A percentile compares a stretch with the other conserved stretches of the same genome.
phyloP scores from a whole-genome alignment of 257 asterid species.

The Solanum pinnatisectum region DNA sequence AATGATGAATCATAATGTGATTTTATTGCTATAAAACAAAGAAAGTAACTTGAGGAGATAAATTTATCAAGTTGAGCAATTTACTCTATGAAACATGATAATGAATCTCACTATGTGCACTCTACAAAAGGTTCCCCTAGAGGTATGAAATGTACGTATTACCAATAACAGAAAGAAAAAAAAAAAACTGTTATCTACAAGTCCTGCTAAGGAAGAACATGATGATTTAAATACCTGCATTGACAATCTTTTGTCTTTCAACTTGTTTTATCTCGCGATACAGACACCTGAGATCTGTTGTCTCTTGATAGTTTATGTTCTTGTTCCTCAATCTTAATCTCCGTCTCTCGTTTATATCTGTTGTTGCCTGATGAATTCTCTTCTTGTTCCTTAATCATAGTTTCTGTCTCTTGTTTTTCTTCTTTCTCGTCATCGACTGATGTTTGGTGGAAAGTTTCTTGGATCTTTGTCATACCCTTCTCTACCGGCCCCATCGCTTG shows the following conservation, averaged over 20 bases:
- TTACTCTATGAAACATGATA: background rate
- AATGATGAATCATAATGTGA: background rate
- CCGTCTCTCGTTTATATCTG: slow-evolving; percentile 17
- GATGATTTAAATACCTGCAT: background rate
- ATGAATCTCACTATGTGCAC: background rate
- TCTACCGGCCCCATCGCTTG: slow-evolving; percentile 94
- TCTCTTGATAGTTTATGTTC: slow-evolving; percentile 16
- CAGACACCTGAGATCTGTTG: slow-evolving; percentile 15
- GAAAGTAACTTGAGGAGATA: background rate
- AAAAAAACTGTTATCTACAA: background rate
- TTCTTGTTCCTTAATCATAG: slow-evolving; percentile 36
- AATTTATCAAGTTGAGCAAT: background rate
- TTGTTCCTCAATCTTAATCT: slow-evolving; percentile 38
- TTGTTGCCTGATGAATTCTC: slow-evolving; percentile 14
- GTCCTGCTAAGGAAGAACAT: background rate
- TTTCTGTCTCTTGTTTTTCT: slow-evolving; percentile 28
- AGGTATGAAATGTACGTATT: background rate
- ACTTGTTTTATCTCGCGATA: background rate
- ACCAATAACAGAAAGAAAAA: background rate
- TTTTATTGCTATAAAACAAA: background rate
- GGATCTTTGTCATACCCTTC: slow-evolving; percentile 85
- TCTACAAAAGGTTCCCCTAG: background rate
- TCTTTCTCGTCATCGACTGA: slow-evolving; percentile 32
- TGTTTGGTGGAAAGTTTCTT: slow-evolving; percentile 68
- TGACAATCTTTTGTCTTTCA: background rate